phyloP scores from a whole-genome alignment of 352 stramenopile genomes.

The Elongisporangium prolatum region DNA sequence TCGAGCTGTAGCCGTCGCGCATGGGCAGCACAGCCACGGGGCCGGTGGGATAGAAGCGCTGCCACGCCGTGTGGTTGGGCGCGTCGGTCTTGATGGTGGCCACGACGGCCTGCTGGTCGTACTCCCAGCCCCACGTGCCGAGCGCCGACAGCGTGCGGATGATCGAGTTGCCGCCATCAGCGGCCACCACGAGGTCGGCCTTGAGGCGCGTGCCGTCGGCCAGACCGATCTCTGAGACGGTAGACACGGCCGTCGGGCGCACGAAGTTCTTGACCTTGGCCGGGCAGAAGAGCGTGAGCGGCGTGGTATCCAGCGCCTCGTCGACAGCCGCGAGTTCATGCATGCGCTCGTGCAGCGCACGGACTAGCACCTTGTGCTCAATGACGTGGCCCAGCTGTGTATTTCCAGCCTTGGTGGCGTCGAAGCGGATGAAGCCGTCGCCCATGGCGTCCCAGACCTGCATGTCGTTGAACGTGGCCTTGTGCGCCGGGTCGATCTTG shows the following conservation, averaged over 20 bases:
- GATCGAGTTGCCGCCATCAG: slow-evolving; percentile 88
- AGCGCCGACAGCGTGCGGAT: slow-evolving; percentile 81
- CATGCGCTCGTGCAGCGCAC: slow-evolving; percentile 84
- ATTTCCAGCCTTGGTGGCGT: slow-evolving; percentile 56
- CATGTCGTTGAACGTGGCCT: slow-evolving; percentile 83
- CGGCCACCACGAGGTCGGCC: slow-evolving; percentile 80
- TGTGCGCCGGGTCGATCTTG: slow-evolving; percentile 51
- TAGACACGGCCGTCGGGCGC: slow-evolving; percentile 36
- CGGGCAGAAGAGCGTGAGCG: slow-evolving; percentile 68
- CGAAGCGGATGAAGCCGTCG: slow-evolving; percentile 85
- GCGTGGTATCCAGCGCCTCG: slow-evolving; percentile 29
- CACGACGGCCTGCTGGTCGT: slow-evolving; percentile 91
- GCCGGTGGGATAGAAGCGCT: slow-evolving; percentile 88
- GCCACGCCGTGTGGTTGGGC: slow-evolving; percentile 84
- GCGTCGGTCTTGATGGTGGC: slow-evolving; percentile 84
- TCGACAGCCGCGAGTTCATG: slow-evolving; percentile 45
- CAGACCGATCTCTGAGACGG: slow-evolving; percentile 54
- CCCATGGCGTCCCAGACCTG: slow-evolving; percentile 90
- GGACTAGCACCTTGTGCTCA: slow-evolving; percentile 86
- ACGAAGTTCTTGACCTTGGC: slow-evolving; percentile 83
- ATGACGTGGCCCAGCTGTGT: slow-evolving; percentile 77
- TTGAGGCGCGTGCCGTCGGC: slow-evolving; percentile 69
- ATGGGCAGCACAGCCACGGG: slow-evolving; percentile 88
- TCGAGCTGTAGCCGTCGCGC: slow-evolving; percentile 85
- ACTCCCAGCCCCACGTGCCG: slow-evolving; percentile 89